Base-by-base conservation (phyloP, 805 yeast genomes). In the Brettanomyces nanus region DNA sequence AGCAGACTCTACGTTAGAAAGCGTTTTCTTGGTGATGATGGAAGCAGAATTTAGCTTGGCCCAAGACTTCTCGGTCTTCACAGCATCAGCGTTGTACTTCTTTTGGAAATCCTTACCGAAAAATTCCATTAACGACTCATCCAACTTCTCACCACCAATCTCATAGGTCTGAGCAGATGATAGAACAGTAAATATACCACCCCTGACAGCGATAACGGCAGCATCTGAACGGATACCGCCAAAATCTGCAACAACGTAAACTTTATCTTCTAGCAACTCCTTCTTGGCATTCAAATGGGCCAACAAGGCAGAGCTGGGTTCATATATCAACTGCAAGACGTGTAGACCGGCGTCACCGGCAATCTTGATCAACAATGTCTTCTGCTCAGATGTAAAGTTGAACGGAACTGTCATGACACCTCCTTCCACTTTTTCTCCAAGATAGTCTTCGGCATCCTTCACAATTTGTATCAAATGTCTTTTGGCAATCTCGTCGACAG, bases 211-310 rank as follows among this genome's bases (percentile, higher is more conserved):
- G 52, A 92, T 68, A 36, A 92, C 89, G 42, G 97, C 95, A 45
- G 89, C 96, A 58, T 92, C 97, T 30, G 95, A 80, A 65, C 97
- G 76, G 51, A 87, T 73, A 57, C 95, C 97, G 61, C 98, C 98
- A 54, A 92, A 85, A 63, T 92, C 98, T 39, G 95, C 94, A 49
- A 92, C 96, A 35, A 86, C 94, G 54, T 80, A 80, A 43, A 85
- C 63, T 68, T 81, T 81, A 64, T 86, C 95, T 48, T 75, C 64
- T 39, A 52, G 51, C 44, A 71, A 60, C 39, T 65, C 62, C 45
- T 71, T 75, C 32, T 73, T 66, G 39, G 68, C 60, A 29, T 73
- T 64, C 42, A 77, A 67, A 56, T 89, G 90, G 4, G 97, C 86
- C 48, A 92, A 69, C 46, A 92, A 68, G 35, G 97, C 95, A 43